Conservation (phyloP, 345 rosid genomes). For the Murraya paniculata region DNA sequence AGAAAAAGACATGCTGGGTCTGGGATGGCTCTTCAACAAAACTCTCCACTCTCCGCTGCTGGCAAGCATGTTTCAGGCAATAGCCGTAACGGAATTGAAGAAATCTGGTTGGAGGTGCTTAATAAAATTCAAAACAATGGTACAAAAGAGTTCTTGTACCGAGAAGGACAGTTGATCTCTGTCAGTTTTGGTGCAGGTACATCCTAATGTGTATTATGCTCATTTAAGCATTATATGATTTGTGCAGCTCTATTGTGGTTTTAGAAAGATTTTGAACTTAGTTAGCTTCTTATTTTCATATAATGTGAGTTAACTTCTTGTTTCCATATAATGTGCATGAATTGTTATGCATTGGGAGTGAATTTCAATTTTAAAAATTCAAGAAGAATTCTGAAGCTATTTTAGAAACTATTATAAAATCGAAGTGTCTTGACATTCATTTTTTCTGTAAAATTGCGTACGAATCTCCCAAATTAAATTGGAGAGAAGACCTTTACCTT, state of each 20-base stretch:
- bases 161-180: constrained; percentile 79
- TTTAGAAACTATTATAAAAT: neutral
- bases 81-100: constrained; percentile 51
- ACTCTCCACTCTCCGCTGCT: constrained; percentile 24
- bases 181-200: constrained; percentile 90
- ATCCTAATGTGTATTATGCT: constrained; percentile 12
- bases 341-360: neutral
- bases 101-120: constrained; percentile 84
- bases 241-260: neutral
- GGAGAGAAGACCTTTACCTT: too few relatives aligned
- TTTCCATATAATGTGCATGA: neutral
- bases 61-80: constrained; percentile 34
- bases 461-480: neutral
- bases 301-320: neutral
- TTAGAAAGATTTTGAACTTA: neutral
- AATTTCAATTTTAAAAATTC: neutral
- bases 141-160: constrained; percentile 64
- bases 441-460: neutral
- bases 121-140: constrained; percentile 49
- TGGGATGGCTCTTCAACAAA: constrained; percentile 35
- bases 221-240: constrained; percentile 5
- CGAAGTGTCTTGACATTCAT: neutral
- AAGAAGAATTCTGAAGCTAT: neutral
- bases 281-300: neutral
- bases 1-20: constrained; percentile 34